Evolutionary conservation across 345 rosid genomes (phyloP).

Genomic region (Aurinia saxatilis): DNA sequence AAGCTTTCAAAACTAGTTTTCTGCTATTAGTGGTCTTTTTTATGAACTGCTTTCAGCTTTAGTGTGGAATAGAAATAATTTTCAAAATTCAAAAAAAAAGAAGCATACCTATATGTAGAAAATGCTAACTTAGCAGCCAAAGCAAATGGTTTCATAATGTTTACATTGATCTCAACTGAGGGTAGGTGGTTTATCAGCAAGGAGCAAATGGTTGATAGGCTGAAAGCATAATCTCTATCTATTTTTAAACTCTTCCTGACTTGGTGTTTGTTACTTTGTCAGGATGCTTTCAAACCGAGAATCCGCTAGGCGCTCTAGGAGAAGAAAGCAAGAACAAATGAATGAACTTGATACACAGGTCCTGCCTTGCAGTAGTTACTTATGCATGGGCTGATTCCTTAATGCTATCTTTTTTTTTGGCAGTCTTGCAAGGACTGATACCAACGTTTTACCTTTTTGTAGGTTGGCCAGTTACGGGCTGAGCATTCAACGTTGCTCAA

Average conservation of each 20-base stretch:
- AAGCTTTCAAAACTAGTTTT: not conserved
- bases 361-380: not conserved
- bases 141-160: not conserved
- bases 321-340: constrained; percentile 69
- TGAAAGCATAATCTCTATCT: not conserved
- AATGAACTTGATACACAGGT: constrained; percentile 79
- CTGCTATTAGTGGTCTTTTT: not conserved
- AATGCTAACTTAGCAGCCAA: not conserved
- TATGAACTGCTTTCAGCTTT: not conserved
- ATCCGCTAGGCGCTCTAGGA: constrained; percentile 87
- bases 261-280: not conserved
- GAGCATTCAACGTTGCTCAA: constrained; percentile 53
- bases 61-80: not conserved
- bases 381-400: not conserved
- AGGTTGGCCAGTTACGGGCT: constrained; percentile 65
- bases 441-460: constrained; percentile 7
- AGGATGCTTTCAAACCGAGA: constrained; percentile 92
- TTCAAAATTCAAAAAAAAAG: not conserved
- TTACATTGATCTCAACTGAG: not conserved
- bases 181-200: not conserved
- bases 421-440: not conserved
- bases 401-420: not conserved
- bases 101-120: not conserved
- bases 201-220: not conserved
- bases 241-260: not conserved